phyloP scores from a whole-genome alignment of 441 rosid genomes.

The Omphalea diandra region DNA sequence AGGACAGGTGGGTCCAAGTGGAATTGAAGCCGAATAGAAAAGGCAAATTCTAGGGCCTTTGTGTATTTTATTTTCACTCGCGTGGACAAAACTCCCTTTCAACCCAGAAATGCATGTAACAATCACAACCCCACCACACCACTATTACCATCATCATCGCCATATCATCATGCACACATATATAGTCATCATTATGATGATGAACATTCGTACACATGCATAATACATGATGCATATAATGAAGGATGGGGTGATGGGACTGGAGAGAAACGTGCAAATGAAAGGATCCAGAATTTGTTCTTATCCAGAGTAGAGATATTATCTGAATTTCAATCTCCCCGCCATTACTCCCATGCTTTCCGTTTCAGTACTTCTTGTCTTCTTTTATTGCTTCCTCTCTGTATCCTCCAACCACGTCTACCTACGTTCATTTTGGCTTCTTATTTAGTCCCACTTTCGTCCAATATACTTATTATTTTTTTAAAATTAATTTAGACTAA shows the following conservation, averaged over 20 bases:
- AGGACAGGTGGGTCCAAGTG: slow-evolving; percentile 12
- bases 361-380: slow-evolving; percentile 34
- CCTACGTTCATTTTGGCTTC: too few species aligned
- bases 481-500: too few species aligned
- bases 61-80: slow-evolving; percentile 2
- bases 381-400: slow-evolving; percentile 11
- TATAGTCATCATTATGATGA: not conserved
- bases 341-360: slow-evolving; percentile 29
- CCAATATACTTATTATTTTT: too few species aligned
- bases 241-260: slow-evolving; percentile 24
- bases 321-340: not conserved
- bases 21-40: slow-evolving; percentile 1
- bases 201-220: not conserved
- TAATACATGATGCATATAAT: not conserved
- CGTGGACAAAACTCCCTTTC: slow-evolving; percentile 13
- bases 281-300: slow-evolving; percentile 29
- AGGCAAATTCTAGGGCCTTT: slow-evolving; percentile 2
- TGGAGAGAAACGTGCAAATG: slow-evolving; percentile 15
- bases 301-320: too few species aligned
- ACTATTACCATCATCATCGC: too few species aligned
- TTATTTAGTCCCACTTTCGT: too few species aligned
- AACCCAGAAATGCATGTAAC: slow-evolving; percentile 11
- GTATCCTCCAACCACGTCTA: not conserved
- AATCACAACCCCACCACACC: slow-evolving; percentile 12
- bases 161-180: not conserved